Conservation (phyloP, 495 filamentous ascomycete genomes). For the Aspergillus conjunctus region DNA sequence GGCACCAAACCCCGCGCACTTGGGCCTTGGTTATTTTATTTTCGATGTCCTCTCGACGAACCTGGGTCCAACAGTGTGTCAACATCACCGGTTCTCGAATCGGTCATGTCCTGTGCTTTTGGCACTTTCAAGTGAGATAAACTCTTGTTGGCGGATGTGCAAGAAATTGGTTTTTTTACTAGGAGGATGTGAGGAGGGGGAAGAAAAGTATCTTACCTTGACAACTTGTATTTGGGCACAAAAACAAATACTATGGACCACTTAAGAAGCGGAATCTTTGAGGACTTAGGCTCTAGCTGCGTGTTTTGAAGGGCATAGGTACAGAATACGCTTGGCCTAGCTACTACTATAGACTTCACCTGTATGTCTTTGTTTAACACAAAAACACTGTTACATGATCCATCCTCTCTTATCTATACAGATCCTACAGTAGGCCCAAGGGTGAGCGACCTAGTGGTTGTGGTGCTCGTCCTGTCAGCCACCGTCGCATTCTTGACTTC, state of each 20-base stretch:
- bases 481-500: too few relatives aligned
- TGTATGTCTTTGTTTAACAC: background rate
- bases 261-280: background rate
- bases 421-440: too few relatives aligned
- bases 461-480: too few relatives aligned
- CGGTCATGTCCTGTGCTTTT: background rate
- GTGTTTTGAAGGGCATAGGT: slow-evolving; percentile 10
- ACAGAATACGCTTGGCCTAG: slow-evolving; percentile 17
- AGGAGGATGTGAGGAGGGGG: background rate
- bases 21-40: slow-evolving; percentile 2
- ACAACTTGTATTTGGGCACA: slow-evolving; percentile 2
- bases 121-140: slow-evolving; percentile 5
- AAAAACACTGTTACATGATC: background rate
- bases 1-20: background rate
- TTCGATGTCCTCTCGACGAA: too few relatives aligned
- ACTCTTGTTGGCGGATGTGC: background rate
- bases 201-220: slow-evolving; percentile 3
- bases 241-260: slow-evolving; percentile 11
- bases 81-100: background rate
- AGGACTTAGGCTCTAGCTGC: background rate
- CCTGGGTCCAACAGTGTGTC: slow-evolving; percentile 7
- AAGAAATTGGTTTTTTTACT: background rate
- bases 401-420: too few relatives aligned
- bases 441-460: too few relatives aligned
- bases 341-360: slow-evolving; percentile 2